These are phyloP conservation scores for Phytomonas francai DNA, from an alignment of 208 protist genomes.

Conservation along the genomic window DNA sequence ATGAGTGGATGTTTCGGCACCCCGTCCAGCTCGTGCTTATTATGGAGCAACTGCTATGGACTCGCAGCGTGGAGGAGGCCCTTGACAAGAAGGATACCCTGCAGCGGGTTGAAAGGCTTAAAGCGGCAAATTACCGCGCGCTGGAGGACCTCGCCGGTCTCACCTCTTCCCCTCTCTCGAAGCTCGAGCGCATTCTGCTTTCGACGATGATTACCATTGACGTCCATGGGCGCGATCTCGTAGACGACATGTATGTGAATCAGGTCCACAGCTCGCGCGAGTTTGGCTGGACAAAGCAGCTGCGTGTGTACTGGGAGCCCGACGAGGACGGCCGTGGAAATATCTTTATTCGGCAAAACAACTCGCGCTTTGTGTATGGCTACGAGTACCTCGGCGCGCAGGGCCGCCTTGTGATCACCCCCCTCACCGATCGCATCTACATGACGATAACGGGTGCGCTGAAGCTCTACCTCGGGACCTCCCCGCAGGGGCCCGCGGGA, in stretches of 20 bases:
- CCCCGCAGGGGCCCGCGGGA: constrained; percentile 92
- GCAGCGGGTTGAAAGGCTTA: constrained; percentile 69
- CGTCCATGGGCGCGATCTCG: constrained; percentile 96
- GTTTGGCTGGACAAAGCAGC: constrained; percentile 96
- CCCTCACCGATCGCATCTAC: constrained; percentile 97
- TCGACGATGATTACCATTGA: constrained; percentile 97
- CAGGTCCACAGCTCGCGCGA: constrained; percentile 74
- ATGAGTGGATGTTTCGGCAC: constrained; percentile 90
- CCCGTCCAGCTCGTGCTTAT: constrained; percentile 93
- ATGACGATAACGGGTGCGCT: constrained; percentile 96
- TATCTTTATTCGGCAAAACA: constrained; percentile 93
- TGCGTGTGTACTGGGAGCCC: constrained; percentile 96
- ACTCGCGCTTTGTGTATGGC: constrained; percentile 94
- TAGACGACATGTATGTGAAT: constrained; percentile 90
- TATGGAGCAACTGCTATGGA: constrained; percentile 93
- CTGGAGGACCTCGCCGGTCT: constrained; percentile 90
- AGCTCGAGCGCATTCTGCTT: constrained; percentile 90
- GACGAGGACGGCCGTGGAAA: constrained; percentile 88
- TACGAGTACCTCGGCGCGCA: constrained; percentile 98
- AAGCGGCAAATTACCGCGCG: constrained; percentile 63
- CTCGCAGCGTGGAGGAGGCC: constrained; percentile 87
- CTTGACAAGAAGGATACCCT: constrained; percentile 64
- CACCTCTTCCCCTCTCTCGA: constrained; percentile 81
- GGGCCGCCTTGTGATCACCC: constrained; percentile 96
- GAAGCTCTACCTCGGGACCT: constrained; percentile 93